phyloP scores from a whole-genome alignment of 257 asterid genomes.

The Paulownia fortunei region DNA sequence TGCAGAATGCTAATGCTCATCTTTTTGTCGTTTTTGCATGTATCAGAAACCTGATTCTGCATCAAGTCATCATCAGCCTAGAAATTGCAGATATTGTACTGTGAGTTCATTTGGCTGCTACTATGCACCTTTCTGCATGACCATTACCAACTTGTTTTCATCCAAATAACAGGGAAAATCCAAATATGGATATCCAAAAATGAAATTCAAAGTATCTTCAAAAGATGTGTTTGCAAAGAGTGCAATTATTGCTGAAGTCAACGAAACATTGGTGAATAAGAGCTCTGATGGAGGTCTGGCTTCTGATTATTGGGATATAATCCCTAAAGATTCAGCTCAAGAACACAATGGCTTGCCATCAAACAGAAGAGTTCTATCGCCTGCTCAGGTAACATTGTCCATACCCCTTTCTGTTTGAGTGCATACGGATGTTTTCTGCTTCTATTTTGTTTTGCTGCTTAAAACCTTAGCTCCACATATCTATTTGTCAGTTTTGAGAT shows the following conservation, averaged over 20 bases:
- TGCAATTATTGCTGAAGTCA: slow-evolving; percentile 76
- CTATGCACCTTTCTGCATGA: slow-evolving; percentile 25
- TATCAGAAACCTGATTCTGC: slow-evolving; percentile 52
- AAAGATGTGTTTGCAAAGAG: slow-evolving; percentile 72
- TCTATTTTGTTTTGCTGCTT: slow-evolving; percentile 1
- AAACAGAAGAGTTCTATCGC: slow-evolving; percentile 63
- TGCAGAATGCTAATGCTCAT: slow-evolving; percentile 32
- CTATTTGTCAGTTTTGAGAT: not conserved
- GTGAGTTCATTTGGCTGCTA: slow-evolving; percentile 61
- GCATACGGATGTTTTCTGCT: slow-evolving; percentile 12
- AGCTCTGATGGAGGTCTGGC: slow-evolving; percentile 45
- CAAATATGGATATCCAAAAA: slow-evolving; percentile 65
- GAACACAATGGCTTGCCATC: slow-evolving; percentile 41
- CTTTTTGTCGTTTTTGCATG: slow-evolving; percentile 41
- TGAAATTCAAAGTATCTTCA: slow-evolving; percentile 77
- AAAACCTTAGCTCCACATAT: not conserved
- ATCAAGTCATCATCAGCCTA: slow-evolving; percentile 38
- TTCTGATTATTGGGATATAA: slow-evolving; percentile 85
- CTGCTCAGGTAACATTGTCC: slow-evolving; percentile 70
- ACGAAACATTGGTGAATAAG: slow-evolving; percentile 38
- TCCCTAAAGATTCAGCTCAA: slow-evolving; percentile 64
- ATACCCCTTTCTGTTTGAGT: slow-evolving; percentile 27
- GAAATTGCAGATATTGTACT: slow-evolving; percentile 76
- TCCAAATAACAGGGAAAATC: slow-evolving; percentile 64
- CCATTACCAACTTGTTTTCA: slow-evolving; percentile 37